A percentile compares a stretch with the other conserved stretches of the same genome.
Conservation (phyloP, 2,329 filamentous ascomycete genomes). For the Pseudofabraea citricarpa region DNA sequence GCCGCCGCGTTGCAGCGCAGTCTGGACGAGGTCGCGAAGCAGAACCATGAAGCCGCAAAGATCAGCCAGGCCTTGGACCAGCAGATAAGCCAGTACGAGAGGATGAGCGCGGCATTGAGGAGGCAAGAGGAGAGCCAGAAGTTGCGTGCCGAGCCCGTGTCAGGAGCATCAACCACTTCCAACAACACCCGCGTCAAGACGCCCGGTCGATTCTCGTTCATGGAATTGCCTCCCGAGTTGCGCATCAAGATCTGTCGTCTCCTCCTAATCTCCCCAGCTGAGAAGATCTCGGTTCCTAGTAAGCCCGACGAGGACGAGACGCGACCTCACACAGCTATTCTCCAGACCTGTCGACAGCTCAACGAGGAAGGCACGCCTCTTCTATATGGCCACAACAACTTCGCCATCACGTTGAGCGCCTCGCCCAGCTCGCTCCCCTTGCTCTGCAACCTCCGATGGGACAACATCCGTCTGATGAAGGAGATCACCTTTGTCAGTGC, state of each 20-base stretch:
- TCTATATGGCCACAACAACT: conserved; percentile 26
- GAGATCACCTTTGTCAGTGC: neutral
- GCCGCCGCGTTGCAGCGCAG: neutral
- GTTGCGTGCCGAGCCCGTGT: neutral
- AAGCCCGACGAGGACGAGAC: neutral
- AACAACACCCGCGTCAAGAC: conserved; percentile 11
- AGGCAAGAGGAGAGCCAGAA: too few species aligned
- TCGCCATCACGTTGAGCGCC: conserved; percentile 14
- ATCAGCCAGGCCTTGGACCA: neutral
- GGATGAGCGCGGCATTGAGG: too few species aligned
- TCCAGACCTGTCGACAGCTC: conserved; percentile 26
- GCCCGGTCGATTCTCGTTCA: conserved; percentile 15
- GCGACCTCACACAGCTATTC: conserved; percentile 12
- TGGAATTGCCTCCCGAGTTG: conserved; percentile 25
- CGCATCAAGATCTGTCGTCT: conserved; percentile 24
- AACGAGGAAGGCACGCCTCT: conserved; percentile 26
- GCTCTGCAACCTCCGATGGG: conserved; percentile 1
- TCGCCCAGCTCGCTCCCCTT: neutral
- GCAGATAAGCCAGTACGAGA: too few species aligned
- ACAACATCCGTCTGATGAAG: neutral
- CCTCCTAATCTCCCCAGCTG: conserved; percentile 15
- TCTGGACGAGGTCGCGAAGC: neutral
- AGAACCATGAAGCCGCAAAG: neutral
- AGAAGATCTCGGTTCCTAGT: conserved; percentile 7
- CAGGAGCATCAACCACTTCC: neutral